Percentiles rank a stretch among this genome's conserved stretches.
phyloP scores from a whole-genome alignment of 2,329 filamentous ascomycete species.

The Leptographium radiaticola region DNA sequence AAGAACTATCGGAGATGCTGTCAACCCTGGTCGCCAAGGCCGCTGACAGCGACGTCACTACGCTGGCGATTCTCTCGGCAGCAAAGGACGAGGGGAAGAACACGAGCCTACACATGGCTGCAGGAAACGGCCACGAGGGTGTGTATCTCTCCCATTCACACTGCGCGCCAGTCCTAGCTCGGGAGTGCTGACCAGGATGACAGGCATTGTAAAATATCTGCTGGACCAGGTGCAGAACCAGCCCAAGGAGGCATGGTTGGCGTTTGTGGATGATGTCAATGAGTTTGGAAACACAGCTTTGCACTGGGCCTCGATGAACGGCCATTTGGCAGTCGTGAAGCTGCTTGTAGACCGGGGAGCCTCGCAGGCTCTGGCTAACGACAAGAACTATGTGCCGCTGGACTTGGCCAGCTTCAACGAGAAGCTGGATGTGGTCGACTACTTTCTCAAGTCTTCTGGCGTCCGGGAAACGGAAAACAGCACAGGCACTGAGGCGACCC shows the following conservation, averaged over 20 bases:
- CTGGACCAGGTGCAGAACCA: conserved; percentile 28
- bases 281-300: conserved; percentile 78
- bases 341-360: conserved; percentile 64
- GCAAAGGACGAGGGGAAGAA: conserved; percentile 65
- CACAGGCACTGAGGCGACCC: neutral
- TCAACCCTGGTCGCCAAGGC: conserved; percentile 49
- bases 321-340: conserved; percentile 71
- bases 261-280: conserved; percentile 58
- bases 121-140: conserved; percentile 81
- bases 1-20: conserved; percentile 50
- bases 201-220: conserved; percentile 32
- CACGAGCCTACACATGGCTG: conserved; percentile 82
- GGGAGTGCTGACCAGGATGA: neutral
- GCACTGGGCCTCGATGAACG: conserved; percentile 88
- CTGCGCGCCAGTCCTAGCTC: neutral
- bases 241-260: conserved; percentile 27
- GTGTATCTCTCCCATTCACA: conserved; percentile 17
- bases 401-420: conserved; percentile 61
- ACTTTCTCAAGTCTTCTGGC: conserved; percentile 34
- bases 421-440: conserved; percentile 51
- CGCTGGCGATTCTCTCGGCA: conserved; percentile 49
- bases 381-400: conserved; percentile 68
- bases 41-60: conserved; percentile 33
- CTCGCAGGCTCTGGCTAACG: conserved; percentile 65
- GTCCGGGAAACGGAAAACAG: conserved; percentile 29